Base-by-base conservation (phyloP, 1,284 basidiomycete species). In the Ceratorhiza oryzae-sativae region DNA sequence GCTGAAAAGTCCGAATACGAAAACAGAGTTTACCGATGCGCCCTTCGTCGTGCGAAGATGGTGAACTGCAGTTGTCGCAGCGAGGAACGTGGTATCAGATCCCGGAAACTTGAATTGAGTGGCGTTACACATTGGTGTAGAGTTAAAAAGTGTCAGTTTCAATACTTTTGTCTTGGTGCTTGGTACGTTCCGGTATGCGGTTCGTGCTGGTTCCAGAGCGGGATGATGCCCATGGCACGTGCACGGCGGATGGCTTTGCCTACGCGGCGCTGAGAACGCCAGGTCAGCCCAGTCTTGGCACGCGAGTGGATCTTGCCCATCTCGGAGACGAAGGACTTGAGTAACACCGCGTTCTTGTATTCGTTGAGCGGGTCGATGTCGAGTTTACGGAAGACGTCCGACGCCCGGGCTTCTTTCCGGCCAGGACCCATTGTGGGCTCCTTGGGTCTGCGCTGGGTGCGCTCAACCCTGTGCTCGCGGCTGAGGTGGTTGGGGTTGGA, bases 181-280 rank as follows among this genome's bases (percentile, higher is more conserved):
- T n/a, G n/a, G n/a, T n/a, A n/a, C n/a, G n/a, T n/a, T n/a, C n/a
- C n/a, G n/a, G n/a, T n/a, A n/a, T n/a, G n/a, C n/a, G n/a, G 46
- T 9, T 67, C 48, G 34, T 36, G 65, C 23, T 41, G 23, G 65
- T 46, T 68, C 65, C 65, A 68, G 41, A 68, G 65, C n/a, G 93
- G 91, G 74, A 98, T 87, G 73, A 96, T 79, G 56, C 96, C 96
- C 91, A 98, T 96, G 84, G 91, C 92, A 81, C 93, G 93, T 67
- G 97, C 93, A 71, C 97, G 85, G 71, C 93, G 88, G 72, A 98
- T 91, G 45, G 96, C 93, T 82, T 96, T 96, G 56, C 89, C 92
- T 3, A 98, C 78, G 74, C 85, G 84, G 53, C 94, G 85, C 80
- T 98, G 96, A 75, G 84, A 92, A 80, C 88, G 90, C 81, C 89